These are phyloP conservation scores for Dipteronia sinensis DNA, from an alignment of 345 rosid species.

Conservation along the genomic window DNA sequence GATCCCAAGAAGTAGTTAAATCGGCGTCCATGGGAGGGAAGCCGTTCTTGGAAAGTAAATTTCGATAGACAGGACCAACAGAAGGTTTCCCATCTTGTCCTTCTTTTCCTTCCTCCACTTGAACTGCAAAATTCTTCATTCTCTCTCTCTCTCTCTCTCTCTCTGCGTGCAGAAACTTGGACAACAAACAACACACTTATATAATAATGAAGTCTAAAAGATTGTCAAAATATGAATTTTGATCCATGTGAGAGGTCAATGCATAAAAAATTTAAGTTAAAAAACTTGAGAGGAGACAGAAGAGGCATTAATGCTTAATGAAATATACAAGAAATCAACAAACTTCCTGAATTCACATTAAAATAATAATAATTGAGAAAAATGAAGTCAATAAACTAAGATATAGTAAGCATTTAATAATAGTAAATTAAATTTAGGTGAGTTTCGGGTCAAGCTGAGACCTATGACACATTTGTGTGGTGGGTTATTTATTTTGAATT, in stretches of 20 bases:
- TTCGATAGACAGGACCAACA: conserved; percentile 85
- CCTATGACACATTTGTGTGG: no score
- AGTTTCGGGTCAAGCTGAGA: not conserved
- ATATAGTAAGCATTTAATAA: not conserved
- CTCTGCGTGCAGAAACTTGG: conserved; percentile 13
- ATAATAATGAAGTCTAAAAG: not conserved
- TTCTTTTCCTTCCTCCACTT: conserved; percentile 78
- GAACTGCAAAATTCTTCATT: conserved; percentile 70
- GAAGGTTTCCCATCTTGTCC: conserved; percentile 78
- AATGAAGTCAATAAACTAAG: not conserved
- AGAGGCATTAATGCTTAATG: not conserved
- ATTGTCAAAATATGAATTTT: not conserved
- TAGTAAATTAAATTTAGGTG: not conserved
- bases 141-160: conserved; percentile 3
- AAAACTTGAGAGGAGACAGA: no score
- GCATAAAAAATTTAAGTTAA: no score
- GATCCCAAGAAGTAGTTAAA: conserved; percentile 72
- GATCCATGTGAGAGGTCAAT: not conserved
- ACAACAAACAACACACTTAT: not conserved
- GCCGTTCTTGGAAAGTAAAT: conserved; percentile 56
- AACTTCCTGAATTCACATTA: not conserved
- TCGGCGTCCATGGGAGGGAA: conserved; percentile 62
- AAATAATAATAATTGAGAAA: no score
- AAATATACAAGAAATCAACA: not conserved
- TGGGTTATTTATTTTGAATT: no score